Conservation (phyloP, 2,329 filamentous ascomycete genomes). For the Plectosphaerella sp. region DNA sequence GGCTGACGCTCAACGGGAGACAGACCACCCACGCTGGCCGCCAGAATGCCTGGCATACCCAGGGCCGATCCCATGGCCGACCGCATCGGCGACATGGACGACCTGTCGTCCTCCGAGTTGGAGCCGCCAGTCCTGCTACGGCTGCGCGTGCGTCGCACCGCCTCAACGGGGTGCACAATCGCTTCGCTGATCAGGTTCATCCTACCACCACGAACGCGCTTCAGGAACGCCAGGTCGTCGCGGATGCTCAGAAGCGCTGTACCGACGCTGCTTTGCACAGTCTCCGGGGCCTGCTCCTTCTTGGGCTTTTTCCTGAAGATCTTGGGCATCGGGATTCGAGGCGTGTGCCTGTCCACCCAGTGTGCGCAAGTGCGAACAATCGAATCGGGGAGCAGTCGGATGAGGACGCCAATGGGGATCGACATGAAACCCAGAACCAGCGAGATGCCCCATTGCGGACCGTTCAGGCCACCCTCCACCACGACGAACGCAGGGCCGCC, state of each 20-base stretch:
- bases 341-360: constrained; percentile 10
- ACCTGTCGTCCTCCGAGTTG: constrained; percentile 3
- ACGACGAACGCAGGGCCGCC: constrained; percentile 60
- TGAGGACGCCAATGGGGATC: constrained; percentile 60
- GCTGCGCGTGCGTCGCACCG: constrained; percentile 10
- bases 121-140: constrained; percentile 10
- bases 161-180: constrained; percentile 50
- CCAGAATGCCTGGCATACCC: constrained; percentile 14
- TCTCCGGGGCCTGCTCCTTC: constrained; percentile 22
- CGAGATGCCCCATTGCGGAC: constrained; percentile 64
- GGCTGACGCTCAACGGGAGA: constrained; percentile 8
- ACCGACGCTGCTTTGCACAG: constrained; percentile 26
- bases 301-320: constrained; percentile 11
- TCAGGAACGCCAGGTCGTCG: constrained; percentile 58
- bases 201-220: constrained; percentile 55
- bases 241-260: constrained; percentile 49
- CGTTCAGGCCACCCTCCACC: constrained; percentile 39
- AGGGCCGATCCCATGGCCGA: constrained; percentile 13
- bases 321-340: constrained; percentile 6
- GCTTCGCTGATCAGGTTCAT: constrained; percentile 56
- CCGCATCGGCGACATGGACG: constrained; percentile 9
- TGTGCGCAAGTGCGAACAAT: constrained; percentile 14
- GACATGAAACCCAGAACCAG: constrained; percentile 63
- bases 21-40: constrained; percentile 14
- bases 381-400: constrained; percentile 42